phyloP scores from a whole-genome alignment of 345 rosid species.

The Corchorus capsularis region DNA sequence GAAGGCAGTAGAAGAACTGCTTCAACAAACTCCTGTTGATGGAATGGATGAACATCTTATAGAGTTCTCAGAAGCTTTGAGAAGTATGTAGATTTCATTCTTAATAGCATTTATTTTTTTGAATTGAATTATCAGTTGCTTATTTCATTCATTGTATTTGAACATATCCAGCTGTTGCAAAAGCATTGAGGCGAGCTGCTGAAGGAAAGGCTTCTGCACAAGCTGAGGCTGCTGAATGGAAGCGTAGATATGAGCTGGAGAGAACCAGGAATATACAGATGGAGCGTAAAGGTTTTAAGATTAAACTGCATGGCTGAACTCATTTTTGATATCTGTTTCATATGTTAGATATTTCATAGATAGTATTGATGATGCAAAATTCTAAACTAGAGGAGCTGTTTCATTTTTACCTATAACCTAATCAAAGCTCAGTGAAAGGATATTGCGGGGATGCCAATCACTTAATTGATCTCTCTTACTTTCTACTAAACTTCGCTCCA shows the following conservation, averaged over 20 bases:
- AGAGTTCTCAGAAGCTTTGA: slow-evolving; percentile 92
- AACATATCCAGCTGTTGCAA: slow-evolving; percentile 82
- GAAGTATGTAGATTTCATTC: slow-evolving; percentile 59
- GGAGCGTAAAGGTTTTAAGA: slow-evolving; percentile 62
- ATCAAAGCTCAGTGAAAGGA: neutral
- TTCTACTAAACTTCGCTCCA: neutral
- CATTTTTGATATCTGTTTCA: slow-evolving; percentile 8
- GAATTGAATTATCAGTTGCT: neutral
- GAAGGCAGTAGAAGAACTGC: slow-evolving; percentile 88
- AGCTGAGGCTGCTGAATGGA: slow-evolving; percentile 99
- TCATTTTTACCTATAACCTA: slow-evolving; percentile 12
- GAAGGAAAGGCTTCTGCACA: slow-evolving; percentile 98
- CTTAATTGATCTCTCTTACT: neutral
- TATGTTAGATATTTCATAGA: slow-evolving; percentile 14
- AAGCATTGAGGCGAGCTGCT: slow-evolving; percentile 88
- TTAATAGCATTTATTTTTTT: slow-evolving; percentile 22
- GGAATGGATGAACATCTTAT: slow-evolving; percentile 85
- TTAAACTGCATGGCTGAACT: slow-evolving; percentile 12
- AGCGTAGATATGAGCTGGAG: slow-evolving; percentile 89
- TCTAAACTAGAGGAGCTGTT: neutral
- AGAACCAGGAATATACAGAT: slow-evolving; percentile 51
- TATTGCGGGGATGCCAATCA: neutral
- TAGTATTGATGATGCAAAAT: neutral
- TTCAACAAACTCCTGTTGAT: slow-evolving; percentile 75
- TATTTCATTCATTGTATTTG: slow-evolving; percentile 16